Conservation (phyloP, 2,329 filamentous ascomycete species). For the Sporothrix luriei region DNA sequence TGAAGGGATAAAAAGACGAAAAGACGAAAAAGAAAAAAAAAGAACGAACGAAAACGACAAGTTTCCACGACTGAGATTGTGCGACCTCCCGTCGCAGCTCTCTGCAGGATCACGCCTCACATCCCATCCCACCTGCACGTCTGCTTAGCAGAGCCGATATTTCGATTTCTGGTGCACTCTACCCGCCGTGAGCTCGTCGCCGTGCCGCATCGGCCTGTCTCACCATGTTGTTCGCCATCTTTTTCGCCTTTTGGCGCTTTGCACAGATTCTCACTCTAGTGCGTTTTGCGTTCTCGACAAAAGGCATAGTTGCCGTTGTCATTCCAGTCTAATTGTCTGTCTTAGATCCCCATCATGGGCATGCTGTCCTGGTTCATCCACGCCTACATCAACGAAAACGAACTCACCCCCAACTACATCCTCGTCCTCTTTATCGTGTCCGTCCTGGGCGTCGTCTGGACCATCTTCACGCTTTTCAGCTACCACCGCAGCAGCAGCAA, state of each 20-base stretch:
- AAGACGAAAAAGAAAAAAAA: not conserved
- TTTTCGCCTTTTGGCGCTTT: slow-evolving; percentile 66
- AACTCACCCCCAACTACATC: slow-evolving; percentile 63
- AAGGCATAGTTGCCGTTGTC: not conserved
- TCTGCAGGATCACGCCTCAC: not conserved
- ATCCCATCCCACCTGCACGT: not conserved
- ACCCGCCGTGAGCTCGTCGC: not conserved
- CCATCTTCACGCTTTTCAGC: slow-evolving; percentile 65
- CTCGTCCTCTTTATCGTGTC: slow-evolving; percentile 69
- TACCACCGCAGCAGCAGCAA: slow-evolving; percentile 65
- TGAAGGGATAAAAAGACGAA: no score
- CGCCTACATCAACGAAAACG: slow-evolving; percentile 58
- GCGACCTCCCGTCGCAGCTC: not conserved
- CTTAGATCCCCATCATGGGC: slow-evolving; percentile 64
- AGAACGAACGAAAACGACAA: not conserved
- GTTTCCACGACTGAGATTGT: no score
- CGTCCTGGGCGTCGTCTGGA: slow-evolving; percentile 64
- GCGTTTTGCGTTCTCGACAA: slow-evolving; percentile 33
- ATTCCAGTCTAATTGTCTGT: not conserved
- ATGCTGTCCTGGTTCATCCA: slow-evolving; percentile 69
- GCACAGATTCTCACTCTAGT: slow-evolving; percentile 65
- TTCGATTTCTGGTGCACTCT: not conserved
- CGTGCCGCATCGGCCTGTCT: slow-evolving; percentile 28
- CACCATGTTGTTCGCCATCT: slow-evolving; percentile 64
- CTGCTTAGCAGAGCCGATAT: not conserved